Evolutionary conservation across 208 protist genomes (phyloP).

Genomic region (Acanthamoeba sp.): DNA sequence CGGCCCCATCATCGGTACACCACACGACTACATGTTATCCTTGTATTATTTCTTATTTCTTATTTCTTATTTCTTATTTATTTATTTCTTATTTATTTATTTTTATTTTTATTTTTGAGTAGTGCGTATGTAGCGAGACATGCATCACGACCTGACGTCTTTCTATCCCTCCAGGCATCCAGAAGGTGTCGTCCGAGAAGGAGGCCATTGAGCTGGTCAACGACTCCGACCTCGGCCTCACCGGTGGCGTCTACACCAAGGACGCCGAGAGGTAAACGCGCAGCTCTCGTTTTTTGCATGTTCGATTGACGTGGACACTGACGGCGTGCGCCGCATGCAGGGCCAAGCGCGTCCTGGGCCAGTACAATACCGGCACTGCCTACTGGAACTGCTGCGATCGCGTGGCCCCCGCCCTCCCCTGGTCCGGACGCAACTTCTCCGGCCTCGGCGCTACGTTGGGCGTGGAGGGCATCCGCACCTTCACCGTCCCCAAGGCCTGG

Average conservation of each 20-base stretch:
- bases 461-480: conserved; percentile 59
- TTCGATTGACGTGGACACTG: background rate
- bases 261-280: background rate
- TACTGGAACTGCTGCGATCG: conserved; percentile 85
- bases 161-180: background rate
- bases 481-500: conserved; percentile 65
- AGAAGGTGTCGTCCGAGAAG: conserved; percentile 55
- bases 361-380: conserved; percentile 78
- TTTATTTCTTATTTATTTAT: no score
- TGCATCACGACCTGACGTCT: no score
- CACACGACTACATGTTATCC: conserved; percentile 20
- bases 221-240: conserved; percentile 79
- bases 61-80: no score
- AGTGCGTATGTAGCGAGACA: no score
- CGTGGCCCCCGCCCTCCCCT: conserved; percentile 13
- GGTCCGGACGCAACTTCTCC: conserved; percentile 64
- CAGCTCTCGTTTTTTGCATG: background rate
- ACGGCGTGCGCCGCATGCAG: background rate
- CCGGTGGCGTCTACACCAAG: conserved; percentile 72
- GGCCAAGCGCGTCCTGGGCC: conserved; percentile 61
- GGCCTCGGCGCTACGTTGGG: background rate
- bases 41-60: background rate
- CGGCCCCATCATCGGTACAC: conserved; percentile 78
- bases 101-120: no score
- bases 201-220: conserved; percentile 80